phyloP scores from a whole-genome alignment of 306 rosid genomes.

The Cicer judaicum region DNA sequence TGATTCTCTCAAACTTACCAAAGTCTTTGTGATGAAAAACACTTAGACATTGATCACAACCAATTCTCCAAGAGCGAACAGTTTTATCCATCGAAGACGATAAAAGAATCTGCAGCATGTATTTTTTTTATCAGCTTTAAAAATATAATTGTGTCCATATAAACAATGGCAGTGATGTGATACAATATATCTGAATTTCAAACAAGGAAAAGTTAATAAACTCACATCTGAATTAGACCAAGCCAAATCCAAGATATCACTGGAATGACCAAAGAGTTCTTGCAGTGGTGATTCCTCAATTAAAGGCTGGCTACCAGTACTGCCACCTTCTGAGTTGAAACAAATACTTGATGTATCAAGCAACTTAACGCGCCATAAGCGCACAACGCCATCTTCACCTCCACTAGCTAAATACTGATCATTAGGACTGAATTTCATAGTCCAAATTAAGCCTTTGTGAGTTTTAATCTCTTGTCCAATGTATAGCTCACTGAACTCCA shows the following conservation, averaged over 20 bases:
- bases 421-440: constrained; percentile 86
- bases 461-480: constrained; percentile 74
- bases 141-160: background rate
- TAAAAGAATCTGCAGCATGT: constrained; percentile 70
- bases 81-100: constrained; percentile 87
- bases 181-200: too few species aligned
- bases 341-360: constrained; percentile 48
- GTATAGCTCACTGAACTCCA: constrained; percentile 69
- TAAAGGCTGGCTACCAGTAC: too few species aligned
- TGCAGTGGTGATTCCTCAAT: constrained; percentile 76
- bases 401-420: constrained; percentile 84
- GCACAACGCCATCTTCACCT: constrained; percentile 88
- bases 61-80: constrained; percentile 78
- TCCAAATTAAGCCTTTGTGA: constrained; percentile 78
- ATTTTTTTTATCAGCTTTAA: constrained; percentile 30
- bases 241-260: constrained; percentile 85
- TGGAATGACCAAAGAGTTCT: constrained; percentile 74
- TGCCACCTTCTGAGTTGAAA: too few species aligned
- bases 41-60: constrained; percentile 55
- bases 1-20: constrained; percentile 51
- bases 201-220: background rate
- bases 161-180: too few species aligned
- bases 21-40: constrained; percentile 75
- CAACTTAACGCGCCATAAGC: constrained; percentile 65
- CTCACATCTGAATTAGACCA: constrained; percentile 94